A percentile compares a stretch with the other conserved stretches of the same genome.
Conservation (phyloP, 164 flowering plant species). For the Berberis thunbergii region DNA sequence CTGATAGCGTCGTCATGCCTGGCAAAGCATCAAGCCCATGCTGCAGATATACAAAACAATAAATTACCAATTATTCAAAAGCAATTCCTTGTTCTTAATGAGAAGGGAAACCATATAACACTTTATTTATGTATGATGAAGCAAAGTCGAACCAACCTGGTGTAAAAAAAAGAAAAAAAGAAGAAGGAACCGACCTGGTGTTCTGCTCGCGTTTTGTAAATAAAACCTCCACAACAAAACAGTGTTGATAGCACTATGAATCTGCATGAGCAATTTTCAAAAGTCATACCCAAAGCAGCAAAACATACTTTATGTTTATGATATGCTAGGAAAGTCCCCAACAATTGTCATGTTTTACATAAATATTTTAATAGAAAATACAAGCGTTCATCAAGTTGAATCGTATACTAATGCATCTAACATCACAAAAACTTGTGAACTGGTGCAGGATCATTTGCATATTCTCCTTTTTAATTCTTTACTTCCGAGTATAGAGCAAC, state of each 20-base stretch:
- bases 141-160: too few relatives aligned
- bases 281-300: slow-evolving; percentile 2
- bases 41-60: slow-evolving; percentile 32
- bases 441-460: too few relatives aligned
- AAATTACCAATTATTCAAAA: background rate
- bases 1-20: slow-evolving; percentile 77
- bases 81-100: background rate
- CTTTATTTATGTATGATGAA: background rate
- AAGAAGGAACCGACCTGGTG: slow-evolving; percentile 39
- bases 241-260: slow-evolving; percentile 47
- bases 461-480: too few relatives aligned
- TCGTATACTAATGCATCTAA: too few relatives aligned
- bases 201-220: slow-evolving; percentile 63
- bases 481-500: too few relatives aligned
- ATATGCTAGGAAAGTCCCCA: background rate
- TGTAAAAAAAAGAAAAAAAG: slow-evolving; percentile 3
- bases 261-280: slow-evolving; percentile 29
- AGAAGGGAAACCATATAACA: slow-evolving; percentile 5
- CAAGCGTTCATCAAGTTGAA: too few relatives aligned
- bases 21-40: slow-evolving; percentile 88
- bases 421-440: background rate
- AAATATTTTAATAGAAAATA: background rate
- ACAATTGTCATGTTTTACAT: background rate
- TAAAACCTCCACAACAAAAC: slow-evolving; percentile 73
- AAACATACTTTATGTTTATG: slow-evolving; percentile 1